Percentiles rank a stretch among this genome's conserved stretches.
phyloP scores from a whole-genome alignment of 2,329 filamentous ascomycete genomes.

The Cytospora piceae region DNA sequence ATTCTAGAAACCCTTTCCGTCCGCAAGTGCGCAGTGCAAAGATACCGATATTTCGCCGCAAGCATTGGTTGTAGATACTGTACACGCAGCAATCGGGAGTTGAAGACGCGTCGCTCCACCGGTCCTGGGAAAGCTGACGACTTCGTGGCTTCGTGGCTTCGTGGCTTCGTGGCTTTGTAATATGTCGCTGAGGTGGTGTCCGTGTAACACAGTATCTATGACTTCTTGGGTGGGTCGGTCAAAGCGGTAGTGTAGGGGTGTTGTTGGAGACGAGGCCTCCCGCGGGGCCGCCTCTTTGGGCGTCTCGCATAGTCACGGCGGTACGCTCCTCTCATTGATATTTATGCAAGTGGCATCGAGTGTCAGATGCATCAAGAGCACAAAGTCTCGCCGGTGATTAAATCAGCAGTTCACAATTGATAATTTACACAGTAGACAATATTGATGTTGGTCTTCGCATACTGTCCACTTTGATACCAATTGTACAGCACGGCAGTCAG shows the following conservation, averaged over 20 bases:
- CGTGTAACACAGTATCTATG: too few relatives aligned
- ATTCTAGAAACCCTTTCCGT: not conserved
- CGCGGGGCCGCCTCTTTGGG: not conserved
- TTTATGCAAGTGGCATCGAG: not conserved
- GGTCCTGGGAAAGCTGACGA: too few relatives aligned
- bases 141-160: too few relatives aligned
- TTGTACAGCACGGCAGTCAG: not conserved
- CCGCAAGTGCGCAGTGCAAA: too few relatives aligned
- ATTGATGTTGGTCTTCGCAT: not conserved
- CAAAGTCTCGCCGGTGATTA: too few relatives aligned
- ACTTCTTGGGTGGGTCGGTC: too few relatives aligned
- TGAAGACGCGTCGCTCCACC: too few relatives aligned
- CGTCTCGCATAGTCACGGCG: not conserved
- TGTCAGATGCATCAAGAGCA: not conserved
- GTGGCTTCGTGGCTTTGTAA: too few relatives aligned
- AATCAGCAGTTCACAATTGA: not conserved
- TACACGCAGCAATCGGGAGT: not conserved
- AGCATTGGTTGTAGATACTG: not conserved
- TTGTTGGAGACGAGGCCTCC: not conserved
- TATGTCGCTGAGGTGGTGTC: too few relatives aligned
- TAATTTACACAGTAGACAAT: not conserved
- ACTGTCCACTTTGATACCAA: not conserved
- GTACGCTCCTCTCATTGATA: not conserved
- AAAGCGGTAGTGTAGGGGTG: not conserved
- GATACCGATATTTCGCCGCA: not conserved